Evolutionary conservation across 1,284 basidiomycete species (phyloP).

Genomic region (Ustilago shanxiensis): DNA sequence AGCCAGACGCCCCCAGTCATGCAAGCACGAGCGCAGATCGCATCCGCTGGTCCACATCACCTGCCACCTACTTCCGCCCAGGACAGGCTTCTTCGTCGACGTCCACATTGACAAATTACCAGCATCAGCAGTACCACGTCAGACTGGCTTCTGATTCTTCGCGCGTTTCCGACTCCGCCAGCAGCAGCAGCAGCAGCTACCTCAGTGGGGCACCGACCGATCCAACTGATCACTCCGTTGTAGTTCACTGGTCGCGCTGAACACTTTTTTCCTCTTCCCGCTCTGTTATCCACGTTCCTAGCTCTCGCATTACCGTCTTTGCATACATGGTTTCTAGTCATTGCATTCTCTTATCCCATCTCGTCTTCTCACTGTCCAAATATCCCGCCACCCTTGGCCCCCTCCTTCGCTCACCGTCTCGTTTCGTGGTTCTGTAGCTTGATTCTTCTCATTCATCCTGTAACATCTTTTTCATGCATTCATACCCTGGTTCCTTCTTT

Average conservation of each 20-base stretch:
- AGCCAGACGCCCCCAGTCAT: conserved; percentile 2
- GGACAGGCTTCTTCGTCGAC: conserved; percentile 15
- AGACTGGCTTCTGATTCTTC: conserved; percentile 2
- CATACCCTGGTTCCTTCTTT: conserved; percentile 15
- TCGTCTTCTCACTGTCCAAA: conserved; percentile 3
- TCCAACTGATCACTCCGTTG: conserved; percentile 23
- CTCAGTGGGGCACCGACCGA: conserved; percentile 3
- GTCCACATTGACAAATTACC: not conserved
- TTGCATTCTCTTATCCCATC: conserved; percentile 17
- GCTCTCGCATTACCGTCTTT: not conserved
- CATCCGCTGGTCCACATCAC: conserved; percentile 37
- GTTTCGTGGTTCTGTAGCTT: not conserved
- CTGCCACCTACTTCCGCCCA: conserved; percentile 11
- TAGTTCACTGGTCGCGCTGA: conserved; percentile 44
- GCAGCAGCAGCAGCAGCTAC: conserved; percentile 4
- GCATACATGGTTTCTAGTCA: conserved; percentile 1
- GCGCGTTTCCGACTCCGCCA: not conserved
- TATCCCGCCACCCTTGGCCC: not conserved
- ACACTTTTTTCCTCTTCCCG: not conserved
- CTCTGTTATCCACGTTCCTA: too few relatives aligned
- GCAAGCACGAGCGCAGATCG: conserved; percentile 25
- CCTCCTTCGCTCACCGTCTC: not conserved
- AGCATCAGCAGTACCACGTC: not conserved
- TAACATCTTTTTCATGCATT: conserved; percentile 18
- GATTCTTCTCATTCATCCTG: conserved; percentile 10